These are phyloP conservation scores for Chalciporus piperatus DNA, from an alignment of 768 basidiomycete genomes.

Conservation along the genomic window DNA sequence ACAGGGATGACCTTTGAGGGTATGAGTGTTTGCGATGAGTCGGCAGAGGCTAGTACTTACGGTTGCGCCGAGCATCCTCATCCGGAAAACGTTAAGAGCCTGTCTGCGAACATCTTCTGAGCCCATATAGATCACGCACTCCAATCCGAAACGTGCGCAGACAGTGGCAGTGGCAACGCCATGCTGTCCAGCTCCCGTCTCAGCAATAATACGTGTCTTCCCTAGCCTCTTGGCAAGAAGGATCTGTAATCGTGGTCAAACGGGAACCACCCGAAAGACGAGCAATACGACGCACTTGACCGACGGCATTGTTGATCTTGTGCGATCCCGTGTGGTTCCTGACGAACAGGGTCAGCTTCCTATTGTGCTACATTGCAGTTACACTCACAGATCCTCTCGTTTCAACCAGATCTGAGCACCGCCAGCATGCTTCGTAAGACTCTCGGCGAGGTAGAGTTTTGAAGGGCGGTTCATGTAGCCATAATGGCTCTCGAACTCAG, in stretches of 20 bases:
- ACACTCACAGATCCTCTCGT: slow-evolving; percentile 80
- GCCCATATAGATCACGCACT: slow-evolving; percentile 98
- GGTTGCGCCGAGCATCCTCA: slow-evolving; percentile 95
- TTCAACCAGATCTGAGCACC: slow-evolving; percentile 99
- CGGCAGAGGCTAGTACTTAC: slow-evolving; percentile 32
- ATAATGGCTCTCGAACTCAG: slow-evolving; percentile 84
- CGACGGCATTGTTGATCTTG: slow-evolving; percentile 99
- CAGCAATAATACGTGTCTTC: slow-evolving; percentile 96
- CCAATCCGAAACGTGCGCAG: slow-evolving; percentile 93
- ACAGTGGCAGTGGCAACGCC: slow-evolving; percentile 99
- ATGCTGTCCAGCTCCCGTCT: slow-evolving; percentile 98
- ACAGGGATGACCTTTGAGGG: slow-evolving; percentile 81
- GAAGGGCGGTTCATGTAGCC: slow-evolving; percentile 96
- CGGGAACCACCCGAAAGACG: background rate
- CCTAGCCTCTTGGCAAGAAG: slow-evolving; percentile 91
- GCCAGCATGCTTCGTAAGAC: slow-evolving; percentile 86
- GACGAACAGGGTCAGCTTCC: slow-evolving; percentile 1
- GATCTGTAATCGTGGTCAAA: slow-evolving; percentile 49
- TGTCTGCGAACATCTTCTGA: slow-evolving; percentile 95
- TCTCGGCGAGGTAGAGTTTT: slow-evolving; percentile 86
- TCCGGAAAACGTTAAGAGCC: slow-evolving; percentile 96
- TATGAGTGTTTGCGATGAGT: background rate
- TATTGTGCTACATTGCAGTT: background rate
- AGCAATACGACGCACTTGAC: slow-evolving; percentile 56
- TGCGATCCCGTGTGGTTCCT: slow-evolving; percentile 99